phyloP scores from a whole-genome alignment of 1,284 basidiomycete species.

The Cryptococcus sp. region DNA sequence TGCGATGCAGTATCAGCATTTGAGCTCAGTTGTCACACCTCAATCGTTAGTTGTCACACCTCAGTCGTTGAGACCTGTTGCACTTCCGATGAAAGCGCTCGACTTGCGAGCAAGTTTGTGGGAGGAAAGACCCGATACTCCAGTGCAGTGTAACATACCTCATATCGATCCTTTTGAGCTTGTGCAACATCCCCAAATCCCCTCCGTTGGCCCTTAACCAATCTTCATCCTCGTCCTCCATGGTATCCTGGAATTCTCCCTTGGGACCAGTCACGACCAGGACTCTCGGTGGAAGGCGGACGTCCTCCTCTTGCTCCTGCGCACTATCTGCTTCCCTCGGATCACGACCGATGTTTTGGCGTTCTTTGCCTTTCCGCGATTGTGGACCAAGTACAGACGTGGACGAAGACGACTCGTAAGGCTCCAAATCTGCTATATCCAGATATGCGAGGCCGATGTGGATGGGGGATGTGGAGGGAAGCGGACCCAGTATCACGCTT shows the following conservation, averaged over 20 bases:
- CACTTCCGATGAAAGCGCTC: too few species aligned
- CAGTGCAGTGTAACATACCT: slow-evolving; percentile 17
- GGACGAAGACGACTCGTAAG: not conserved
- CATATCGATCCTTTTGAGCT: slow-evolving; percentile 34
- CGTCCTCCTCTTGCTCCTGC: not conserved
- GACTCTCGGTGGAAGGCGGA: slow-evolving; percentile 21
- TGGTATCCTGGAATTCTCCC: slow-evolving; percentile 17
- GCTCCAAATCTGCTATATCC: slow-evolving; percentile 15
- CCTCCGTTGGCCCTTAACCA: slow-evolving; percentile 30
- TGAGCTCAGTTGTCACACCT: not conserved
- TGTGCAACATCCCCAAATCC: slow-evolving; percentile 15
- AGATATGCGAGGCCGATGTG: slow-evolving; percentile 37
- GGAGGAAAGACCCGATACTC: too few species aligned
- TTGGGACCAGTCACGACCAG: slow-evolving; percentile 42
- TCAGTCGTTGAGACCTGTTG: not conserved
- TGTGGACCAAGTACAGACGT: not conserved
- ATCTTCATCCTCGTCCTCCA: slow-evolving; percentile 44
- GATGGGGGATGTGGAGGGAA: slow-evolving; percentile 38
- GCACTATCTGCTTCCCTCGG: not conserved
- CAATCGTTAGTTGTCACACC: not conserved
- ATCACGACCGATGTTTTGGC: not conserved
- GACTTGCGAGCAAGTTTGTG: not conserved
- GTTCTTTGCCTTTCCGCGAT: slow-evolving; percentile 4
- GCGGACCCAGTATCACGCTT: slow-evolving; percentile 34
- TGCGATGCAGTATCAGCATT: not conserved